A percentile compares a stretch with the other conserved stretches of the same genome.
These are phyloP conservation scores for Alternaria arborescens DNA, from an alignment of 2,329 filamentous ascomycete species.

Conservation along the genomic window DNA sequence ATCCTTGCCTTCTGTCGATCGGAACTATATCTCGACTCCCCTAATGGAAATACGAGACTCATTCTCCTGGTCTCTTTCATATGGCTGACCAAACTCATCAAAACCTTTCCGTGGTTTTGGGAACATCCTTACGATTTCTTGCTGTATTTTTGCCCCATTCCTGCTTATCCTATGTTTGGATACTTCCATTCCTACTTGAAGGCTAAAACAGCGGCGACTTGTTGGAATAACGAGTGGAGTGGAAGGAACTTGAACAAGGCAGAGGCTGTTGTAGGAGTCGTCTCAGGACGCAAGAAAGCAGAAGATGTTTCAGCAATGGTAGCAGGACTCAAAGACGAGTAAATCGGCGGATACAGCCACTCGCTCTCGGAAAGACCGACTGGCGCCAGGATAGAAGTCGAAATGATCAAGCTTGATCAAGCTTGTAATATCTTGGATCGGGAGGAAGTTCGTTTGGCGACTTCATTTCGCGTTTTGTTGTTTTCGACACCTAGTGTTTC, in stretches of 20 bases:
- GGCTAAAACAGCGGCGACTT: conserved; percentile 23
- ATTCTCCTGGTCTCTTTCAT: conserved; percentile 17
- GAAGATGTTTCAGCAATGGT: not conserved
- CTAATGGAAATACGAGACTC: conserved; percentile 4
- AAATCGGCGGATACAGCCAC: no score
- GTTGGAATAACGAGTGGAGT: conserved; percentile 27
- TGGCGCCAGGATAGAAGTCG: not conserved
- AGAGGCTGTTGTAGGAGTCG: not conserved
- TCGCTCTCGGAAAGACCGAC: not conserved
- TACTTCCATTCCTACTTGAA: conserved; percentile 34
- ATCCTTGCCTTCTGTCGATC: conserved; percentile 20
- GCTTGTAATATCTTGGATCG: not conserved
- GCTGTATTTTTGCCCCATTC: conserved; percentile 28
- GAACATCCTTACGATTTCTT: conserved; percentile 29
- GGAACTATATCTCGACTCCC: conserved; percentile 12
- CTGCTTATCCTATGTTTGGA: conserved; percentile 24
- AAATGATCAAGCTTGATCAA: no score
- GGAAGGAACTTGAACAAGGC: conserved; percentile 16
- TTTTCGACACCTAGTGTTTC: conserved; percentile 2
- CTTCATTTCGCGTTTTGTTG: not conserved
- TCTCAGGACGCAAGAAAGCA: not conserved
- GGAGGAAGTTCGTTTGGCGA: fast-evolving
- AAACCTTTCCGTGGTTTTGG: conserved; percentile 34
- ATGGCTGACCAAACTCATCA: conserved; percentile 32
- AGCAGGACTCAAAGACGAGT: not conserved